phyloP scores from a whole-genome alignment of 139 green algal species.

The Micractinium sp. region DNA sequence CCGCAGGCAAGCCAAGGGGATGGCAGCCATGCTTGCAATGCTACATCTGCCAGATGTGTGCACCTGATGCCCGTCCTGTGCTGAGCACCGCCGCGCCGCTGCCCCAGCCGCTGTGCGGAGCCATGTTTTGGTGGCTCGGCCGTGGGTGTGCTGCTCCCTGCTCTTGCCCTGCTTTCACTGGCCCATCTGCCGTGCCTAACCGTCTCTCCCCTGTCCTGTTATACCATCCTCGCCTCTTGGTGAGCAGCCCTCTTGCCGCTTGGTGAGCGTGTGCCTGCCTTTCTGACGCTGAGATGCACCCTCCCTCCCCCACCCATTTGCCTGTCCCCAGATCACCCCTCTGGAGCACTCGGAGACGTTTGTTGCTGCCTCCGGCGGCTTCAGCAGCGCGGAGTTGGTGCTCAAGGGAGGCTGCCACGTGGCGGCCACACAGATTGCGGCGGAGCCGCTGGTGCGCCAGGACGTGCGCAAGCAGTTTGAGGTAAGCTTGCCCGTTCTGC shows the following conservation, averaged over 20 bases:
- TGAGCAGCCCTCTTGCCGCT: too few relatives aligned
- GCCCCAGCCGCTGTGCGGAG: neutral
- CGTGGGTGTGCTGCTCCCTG: too few relatives aligned
- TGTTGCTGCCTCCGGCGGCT: slow-evolving; percentile 26
- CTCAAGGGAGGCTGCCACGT: slow-evolving; percentile 54
- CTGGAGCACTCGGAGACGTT: slow-evolving; percentile 42
- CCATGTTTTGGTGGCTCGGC: neutral
- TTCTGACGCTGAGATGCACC: neutral
- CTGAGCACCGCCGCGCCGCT: neutral
- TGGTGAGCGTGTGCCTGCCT: neutral
- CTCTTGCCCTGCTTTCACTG: neutral
- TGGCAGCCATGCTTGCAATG: neutral
- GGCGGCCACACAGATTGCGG: slow-evolving; percentile 53
- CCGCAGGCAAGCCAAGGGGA: slow-evolving; percentile 2
- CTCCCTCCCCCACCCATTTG: neutral
- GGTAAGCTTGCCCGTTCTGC: neutral
- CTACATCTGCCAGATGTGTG: neutral
- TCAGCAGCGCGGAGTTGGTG: slow-evolving; percentile 42
- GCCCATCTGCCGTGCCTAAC: neutral
- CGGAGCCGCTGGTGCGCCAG: slow-evolving; percentile 55
- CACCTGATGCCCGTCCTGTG: too few relatives aligned
- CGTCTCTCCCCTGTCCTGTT: neutral
- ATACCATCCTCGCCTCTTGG: neutral
- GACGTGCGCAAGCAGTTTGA: slow-evolving; percentile 43
- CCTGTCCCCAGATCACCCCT: slow-evolving; percentile 3